These are phyloP conservation scores for Clohesyomyces aquaticus DNA, from an alignment of 495 filamentous ascomycete genomes.

Conservation along the genomic window DNA sequence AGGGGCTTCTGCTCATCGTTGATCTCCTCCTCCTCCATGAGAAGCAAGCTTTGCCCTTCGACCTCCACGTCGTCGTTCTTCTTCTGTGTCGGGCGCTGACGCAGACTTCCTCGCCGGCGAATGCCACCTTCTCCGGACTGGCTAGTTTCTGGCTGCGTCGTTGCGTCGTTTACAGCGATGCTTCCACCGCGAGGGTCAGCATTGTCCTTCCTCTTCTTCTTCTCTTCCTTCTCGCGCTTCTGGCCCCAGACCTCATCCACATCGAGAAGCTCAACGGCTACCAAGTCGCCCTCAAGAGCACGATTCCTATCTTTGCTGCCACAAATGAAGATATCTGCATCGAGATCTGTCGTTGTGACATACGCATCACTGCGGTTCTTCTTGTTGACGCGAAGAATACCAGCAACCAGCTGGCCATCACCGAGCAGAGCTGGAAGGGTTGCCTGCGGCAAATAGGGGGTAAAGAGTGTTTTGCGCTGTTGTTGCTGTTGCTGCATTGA, in stretches of 20 bases:
- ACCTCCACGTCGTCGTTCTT: slow-evolving; percentile 99
- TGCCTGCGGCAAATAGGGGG: slow-evolving; percentile 95
- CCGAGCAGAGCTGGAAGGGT: slow-evolving; percentile 87
- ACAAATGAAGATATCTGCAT: slow-evolving; percentile 99
- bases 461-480: slow-evolving; percentile 97
- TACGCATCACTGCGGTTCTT: slow-evolving; percentile 99
- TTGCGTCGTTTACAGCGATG: slow-evolving; percentile 70
- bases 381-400: slow-evolving; percentile 97
- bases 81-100: slow-evolving; percentile 97
- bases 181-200: slow-evolving; percentile 80
- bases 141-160: slow-evolving; percentile 64
- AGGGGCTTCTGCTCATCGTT: slow-evolving; percentile 97
- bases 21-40: slow-evolving; percentile 98
- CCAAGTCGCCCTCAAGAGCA: slow-evolving; percentile 91
- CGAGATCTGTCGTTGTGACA: slow-evolving; percentile 89
- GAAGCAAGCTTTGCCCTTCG: slow-evolving; percentile 92
- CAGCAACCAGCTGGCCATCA: slow-evolving; percentile 92
- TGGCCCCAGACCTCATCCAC: slow-evolving; percentile 98
- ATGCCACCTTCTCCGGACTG: slow-evolving; percentile 79
- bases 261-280: slow-evolving; percentile 94
- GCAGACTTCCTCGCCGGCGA: slow-evolving; percentile 87
- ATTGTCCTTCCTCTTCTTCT: slow-evolving; percentile 99
- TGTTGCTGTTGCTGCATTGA: slow-evolving; percentile 72
- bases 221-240: slow-evolving; percentile 98
- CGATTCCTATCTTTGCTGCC: slow-evolving; percentile 98